Evolutionary conservation across 108 stramenopile species (phyloP), one percentile per base, ranked within the genome.

Genomic region (Phaeodactylum tricornutum): DNA sequence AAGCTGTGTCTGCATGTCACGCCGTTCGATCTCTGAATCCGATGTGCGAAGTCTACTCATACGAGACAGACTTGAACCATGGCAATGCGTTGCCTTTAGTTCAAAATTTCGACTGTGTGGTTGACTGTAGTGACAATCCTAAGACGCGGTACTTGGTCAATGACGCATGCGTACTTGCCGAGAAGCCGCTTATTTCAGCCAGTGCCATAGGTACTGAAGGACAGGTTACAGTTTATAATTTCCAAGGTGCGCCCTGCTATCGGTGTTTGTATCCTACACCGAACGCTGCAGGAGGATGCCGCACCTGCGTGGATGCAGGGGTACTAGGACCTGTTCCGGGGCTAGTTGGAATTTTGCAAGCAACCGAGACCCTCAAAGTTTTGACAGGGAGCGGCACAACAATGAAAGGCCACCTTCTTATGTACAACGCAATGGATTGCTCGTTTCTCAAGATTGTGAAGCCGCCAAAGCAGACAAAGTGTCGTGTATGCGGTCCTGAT

Each of bases 71-170:
- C 3, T 54, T 92, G 22, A 54, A 64, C 22, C 40, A 37, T 44
- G 50, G 59, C 29, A 92, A 87, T 64, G 82, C 80, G 11, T 35
- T 85, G 31, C 54, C 69, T 16, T 45, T 87, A 24, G 66, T 84
- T 6, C 66, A 65, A 15, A 24, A 52, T 25, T 69, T 79, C 52
- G 84, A 91, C 52, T 62, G 91, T 14, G 74, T 99, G 2, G 69
- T 99, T 2, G 98, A 99, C 59, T 92, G 89, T 5, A 79, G 83
- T 21, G 98, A 99, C 57, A 99, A 97, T 58, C 96, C 93, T n/a
- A 63, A 61, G 35, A 94, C 96, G 4, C 83, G 94, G 38, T 99
- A 99, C 69, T 39, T 96, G 16, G 43, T 98, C 24, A 93, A 93
- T 47, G 98, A 99, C 61, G 98, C 96, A 5, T 97, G 96, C 38